A percentile compares a stretch with the other conserved stretches of the same genome.
Evolutionary conservation across 2,329 filamentous ascomycete species (phyloP).

Genomic region (Colletotrichum sp.): DNA sequence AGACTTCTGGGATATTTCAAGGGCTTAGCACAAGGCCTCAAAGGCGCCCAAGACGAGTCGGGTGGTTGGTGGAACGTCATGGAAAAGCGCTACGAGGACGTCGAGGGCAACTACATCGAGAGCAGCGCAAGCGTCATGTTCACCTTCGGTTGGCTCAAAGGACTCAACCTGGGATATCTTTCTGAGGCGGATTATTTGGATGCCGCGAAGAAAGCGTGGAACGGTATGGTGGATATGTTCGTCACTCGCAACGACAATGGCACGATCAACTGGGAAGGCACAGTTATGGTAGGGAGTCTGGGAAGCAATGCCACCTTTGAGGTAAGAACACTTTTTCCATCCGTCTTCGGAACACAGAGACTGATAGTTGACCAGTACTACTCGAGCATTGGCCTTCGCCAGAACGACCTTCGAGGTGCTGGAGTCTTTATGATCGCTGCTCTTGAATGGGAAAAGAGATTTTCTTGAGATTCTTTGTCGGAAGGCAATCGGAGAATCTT

Average conservation of each 20-base stretch:
- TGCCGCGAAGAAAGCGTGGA: constrained; percentile 30
- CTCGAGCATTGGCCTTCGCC: constrained; percentile 27
- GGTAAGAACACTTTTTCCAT: constrained; percentile 33
- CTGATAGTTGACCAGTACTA: constrained; percentile 26
- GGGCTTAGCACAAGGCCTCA: constrained; percentile 45
- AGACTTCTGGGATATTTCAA: constrained; percentile 43
- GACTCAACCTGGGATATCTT: constrained; percentile 32
- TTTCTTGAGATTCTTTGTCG: neutral
- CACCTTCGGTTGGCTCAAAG: constrained; percentile 56
- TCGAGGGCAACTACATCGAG: constrained; percentile 64
- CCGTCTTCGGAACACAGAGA: neutral
- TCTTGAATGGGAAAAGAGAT: constrained; percentile 29
- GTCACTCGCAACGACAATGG: constrained; percentile 52
- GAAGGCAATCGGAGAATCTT: neutral
- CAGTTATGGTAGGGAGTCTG: constrained; percentile 57
- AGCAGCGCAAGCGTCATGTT: constrained; percentile 65
- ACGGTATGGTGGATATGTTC: constrained; percentile 46
- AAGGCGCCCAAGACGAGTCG: constrained; percentile 42
- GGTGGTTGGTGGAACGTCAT: constrained; percentile 67
- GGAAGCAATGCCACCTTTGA: constrained; percentile 54
- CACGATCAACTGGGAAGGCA: constrained; percentile 55
- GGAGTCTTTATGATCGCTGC: constrained; percentile 33
- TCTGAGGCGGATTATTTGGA: constrained; percentile 23
- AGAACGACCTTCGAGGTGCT: constrained; percentile 32
- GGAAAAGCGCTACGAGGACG: constrained; percentile 50